phyloP scores from a whole-genome alignment of 164 flowering plant species.

The Dillenia suffruticosa region DNA sequence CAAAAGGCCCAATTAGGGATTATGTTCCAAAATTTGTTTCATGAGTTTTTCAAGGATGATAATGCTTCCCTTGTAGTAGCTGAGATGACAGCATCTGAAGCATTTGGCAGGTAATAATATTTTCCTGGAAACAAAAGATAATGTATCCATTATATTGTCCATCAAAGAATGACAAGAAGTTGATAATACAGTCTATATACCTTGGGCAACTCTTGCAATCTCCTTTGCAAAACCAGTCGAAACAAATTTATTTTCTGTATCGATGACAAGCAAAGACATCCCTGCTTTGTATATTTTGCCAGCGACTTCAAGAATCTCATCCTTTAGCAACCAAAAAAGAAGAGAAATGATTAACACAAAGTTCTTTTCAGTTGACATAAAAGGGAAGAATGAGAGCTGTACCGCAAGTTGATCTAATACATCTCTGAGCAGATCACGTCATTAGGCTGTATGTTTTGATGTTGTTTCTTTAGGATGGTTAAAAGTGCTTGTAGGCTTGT shows the following conservation, averaged over 20 bases:
- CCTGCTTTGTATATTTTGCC: conserved; percentile 93
- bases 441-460: too few species aligned
- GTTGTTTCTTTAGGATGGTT: too few species aligned
- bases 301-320: conserved; percentile 96
- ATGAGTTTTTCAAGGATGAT: conserved; percentile 65
- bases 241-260: conserved; percentile 95
- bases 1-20: too few species aligned
- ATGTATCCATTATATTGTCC: background rate
- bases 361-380: background rate
- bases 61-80: conserved; percentile 88
- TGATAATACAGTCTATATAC: conserved; percentile 24
- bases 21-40: conserved; percentile 2
- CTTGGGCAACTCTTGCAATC: conserved; percentile 95
- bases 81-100: conserved; percentile 94
- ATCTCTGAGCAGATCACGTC: too few species aligned
- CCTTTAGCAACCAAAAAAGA: conserved; percentile 33
- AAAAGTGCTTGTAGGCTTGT: too few species aligned
- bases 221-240: conserved; percentile 98
- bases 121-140: conserved; percentile 53
- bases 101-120: conserved; percentile 95
- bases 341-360: background rate
- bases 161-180: background rate
- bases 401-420: too few species aligned
- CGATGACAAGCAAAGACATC: conserved; percentile 94
- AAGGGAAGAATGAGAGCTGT: too few species aligned